Conservation (phyloP, 139 green algal species). For the Volvox africanus region DNA sequence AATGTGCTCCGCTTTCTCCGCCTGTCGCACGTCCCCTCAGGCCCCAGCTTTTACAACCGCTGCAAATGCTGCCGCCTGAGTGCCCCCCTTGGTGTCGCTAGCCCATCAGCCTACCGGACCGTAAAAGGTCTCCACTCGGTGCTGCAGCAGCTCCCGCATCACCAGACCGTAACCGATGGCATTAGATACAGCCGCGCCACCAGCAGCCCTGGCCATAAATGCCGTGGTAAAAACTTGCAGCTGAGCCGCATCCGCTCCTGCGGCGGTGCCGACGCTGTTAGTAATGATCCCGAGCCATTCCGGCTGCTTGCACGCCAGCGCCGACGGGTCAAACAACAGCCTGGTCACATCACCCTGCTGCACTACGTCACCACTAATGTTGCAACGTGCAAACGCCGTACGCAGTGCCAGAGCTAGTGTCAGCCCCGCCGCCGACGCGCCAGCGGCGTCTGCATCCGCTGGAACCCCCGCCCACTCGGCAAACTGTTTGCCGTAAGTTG, state of each 20-base stretch:
- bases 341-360: not conserved
- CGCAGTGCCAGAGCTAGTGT: not conserved
- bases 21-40: too few species aligned
- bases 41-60: too few species aligned
- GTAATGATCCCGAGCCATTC: not conserved
- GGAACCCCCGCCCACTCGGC: not conserved
- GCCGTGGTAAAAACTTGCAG: not conserved
- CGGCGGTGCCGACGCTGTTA: not conserved
- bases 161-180: slow-evolving; percentile 25
- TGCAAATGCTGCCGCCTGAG: too few species aligned
- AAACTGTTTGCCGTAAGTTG: not conserved
- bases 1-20: too few species aligned
- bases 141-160: not conserved
- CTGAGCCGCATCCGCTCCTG: not conserved
- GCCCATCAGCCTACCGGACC: slow-evolving; percentile 9
- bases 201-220: not conserved
- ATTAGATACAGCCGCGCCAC: not conserved
- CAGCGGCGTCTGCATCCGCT: not conserved
- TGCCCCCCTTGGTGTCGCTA: too few species aligned
- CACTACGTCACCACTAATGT: slow-evolving; percentile 14
- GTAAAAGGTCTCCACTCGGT: slow-evolving; percentile 25
- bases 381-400: not conserved
- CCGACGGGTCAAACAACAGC: slow-evolving; percentile 18
- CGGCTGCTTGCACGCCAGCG: not conserved
- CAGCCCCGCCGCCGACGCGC: slow-evolving; percentile 32